These are phyloP conservation scores for Daldinia decipiens DNA, from an alignment of 495 filamentous ascomycete species.

Conservation along the genomic window DNA sequence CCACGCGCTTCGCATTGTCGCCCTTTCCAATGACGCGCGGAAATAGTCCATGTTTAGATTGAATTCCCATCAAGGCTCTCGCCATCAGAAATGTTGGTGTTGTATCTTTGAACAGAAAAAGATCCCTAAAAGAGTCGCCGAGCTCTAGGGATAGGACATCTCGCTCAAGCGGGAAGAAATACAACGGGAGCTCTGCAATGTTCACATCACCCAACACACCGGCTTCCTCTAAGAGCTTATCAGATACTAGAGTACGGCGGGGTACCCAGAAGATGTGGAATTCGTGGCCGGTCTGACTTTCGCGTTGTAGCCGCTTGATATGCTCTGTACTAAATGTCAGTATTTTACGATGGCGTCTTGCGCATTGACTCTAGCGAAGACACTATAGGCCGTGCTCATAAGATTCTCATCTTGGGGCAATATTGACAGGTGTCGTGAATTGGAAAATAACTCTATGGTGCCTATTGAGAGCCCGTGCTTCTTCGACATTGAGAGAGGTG, in stretches of 20 bases:
- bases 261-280: slow-evolving; percentile 95
- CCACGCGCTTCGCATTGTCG: slow-evolving; percentile 87
- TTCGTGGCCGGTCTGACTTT: slow-evolving; percentile 88
- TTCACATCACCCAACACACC: slow-evolving; percentile 94
- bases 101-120: slow-evolving; percentile 91
- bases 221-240: slow-evolving; percentile 91
- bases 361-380: slow-evolving; percentile 14
- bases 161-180: slow-evolving; percentile 89
- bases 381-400: slow-evolving; percentile 30
- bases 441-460: slow-evolving; percentile 41
- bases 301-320: slow-evolving; percentile 86
- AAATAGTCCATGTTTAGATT: slow-evolving; percentile 91
- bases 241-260: slow-evolving; percentile 87
- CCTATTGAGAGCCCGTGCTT: slow-evolving; percentile 35
- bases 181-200: slow-evolving; percentile 83
- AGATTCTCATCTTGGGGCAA: slow-evolving; percentile 40
- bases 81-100: slow-evolving; percentile 88
- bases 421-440: slow-evolving; percentile 28
- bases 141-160: slow-evolving; percentile 93
- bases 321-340: slow-evolving; percentile 72
- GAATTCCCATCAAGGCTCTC: slow-evolving; percentile 93
- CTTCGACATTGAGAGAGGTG: slow-evolving; percentile 26
- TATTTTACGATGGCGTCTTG: slow-evolving; percentile 32
- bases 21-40: slow-evolving; percentile 96
- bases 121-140: slow-evolving; percentile 83